These are phyloP conservation scores for Metschnikowia dekortorum DNA, from an alignment of 805 yeast species.

Conservation along the genomic window DNA sequence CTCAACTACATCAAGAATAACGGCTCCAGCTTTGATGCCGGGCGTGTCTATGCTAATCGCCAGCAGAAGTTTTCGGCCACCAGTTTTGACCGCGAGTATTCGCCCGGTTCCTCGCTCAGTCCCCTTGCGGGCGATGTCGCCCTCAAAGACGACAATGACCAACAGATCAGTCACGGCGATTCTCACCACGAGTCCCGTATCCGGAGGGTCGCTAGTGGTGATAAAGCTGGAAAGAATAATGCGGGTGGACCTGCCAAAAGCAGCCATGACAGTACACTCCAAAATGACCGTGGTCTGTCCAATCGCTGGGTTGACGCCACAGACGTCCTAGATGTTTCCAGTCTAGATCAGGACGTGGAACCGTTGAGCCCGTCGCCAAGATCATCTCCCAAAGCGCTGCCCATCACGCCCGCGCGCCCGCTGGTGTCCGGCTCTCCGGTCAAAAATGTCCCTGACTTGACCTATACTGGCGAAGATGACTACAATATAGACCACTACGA, in stretches of 20 bases:
- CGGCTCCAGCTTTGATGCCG: slow-evolving; percentile 26
- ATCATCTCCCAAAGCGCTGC: neutral
- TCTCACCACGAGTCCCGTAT: neutral
- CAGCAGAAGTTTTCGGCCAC: slow-evolving; percentile 27
- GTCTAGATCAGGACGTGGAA: neutral
- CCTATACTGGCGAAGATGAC: slow-evolving; percentile 5
- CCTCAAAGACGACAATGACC: neutral
- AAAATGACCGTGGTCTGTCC: no score
- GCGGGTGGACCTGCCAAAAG: no score
- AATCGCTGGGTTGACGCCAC: neutral
- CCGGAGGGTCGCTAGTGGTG: no score
- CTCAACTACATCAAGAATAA: slow-evolving; percentile 30
- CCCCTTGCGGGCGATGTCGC: neutral
- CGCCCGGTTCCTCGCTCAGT: slow-evolving; percentile 7
- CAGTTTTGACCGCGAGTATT: slow-evolving; percentile 25
- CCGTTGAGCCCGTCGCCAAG: slow-evolving; percentile 1
- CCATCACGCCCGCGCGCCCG: neutral
- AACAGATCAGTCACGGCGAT: neutral
- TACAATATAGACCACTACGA: slow-evolving; percentile 8
- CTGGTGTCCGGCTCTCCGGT: neutral
- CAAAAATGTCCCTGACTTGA: neutral
- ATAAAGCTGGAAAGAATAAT: no score
- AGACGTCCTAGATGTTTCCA: neutral
- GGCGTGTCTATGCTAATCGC: slow-evolving; percentile 35
- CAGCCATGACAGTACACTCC: no score